Base-by-base conservation (phyloP, 306 rosid species). In the Geum urbanum region DNA sequence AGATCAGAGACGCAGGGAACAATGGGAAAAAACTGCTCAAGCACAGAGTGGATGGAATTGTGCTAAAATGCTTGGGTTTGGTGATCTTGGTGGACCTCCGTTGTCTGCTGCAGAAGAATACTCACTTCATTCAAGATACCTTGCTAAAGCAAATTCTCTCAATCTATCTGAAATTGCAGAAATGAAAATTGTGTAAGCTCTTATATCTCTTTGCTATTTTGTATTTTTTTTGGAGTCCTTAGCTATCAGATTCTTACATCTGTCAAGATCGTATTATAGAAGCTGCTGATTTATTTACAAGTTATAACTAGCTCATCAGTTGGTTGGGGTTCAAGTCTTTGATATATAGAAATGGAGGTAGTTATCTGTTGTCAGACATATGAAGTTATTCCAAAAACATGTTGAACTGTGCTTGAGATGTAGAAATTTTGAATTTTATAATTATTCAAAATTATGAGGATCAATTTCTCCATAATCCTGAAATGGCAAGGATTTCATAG, bases 91-190 rank as follows among this genome's bases (percentile, higher is more conserved):
- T 57, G 88, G 82, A 54, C 88, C 97, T 74, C 84, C 91, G 66
- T 73, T 94, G 57, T 88, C 99, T 78, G 92, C 86, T 3, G 89
- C 97, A 5, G 99, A 94, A 79, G 97, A 94, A 79, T 90, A 85
- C 83, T 94, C 99, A 19, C 88, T 91, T 72, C 99, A 94, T 84
- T 87, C 97, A 19, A 89, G 97, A 94, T 94, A 86, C 83, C 96
- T 94, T 71, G 88, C 99, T 10, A 91, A 89, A 88, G 97, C 99
- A 74, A 94, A 94, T 77, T 84, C 95, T 81, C 85, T 91, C 58
- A 89, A 79, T 80, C 91, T 94, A 54, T 87, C 96, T 57, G 99
- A 94, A 89, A 91, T 91, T 81, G 89, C 96, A 12, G 97, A 94
- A 75, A 94, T 94, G 99, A 91, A 87, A 84, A 87, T 94, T 81